A percentile compares a stretch with the other conserved stretches of the same genome.
phyloP scores from a whole-genome alignment of 306 rosid species.

The Inga laurina region DNA sequence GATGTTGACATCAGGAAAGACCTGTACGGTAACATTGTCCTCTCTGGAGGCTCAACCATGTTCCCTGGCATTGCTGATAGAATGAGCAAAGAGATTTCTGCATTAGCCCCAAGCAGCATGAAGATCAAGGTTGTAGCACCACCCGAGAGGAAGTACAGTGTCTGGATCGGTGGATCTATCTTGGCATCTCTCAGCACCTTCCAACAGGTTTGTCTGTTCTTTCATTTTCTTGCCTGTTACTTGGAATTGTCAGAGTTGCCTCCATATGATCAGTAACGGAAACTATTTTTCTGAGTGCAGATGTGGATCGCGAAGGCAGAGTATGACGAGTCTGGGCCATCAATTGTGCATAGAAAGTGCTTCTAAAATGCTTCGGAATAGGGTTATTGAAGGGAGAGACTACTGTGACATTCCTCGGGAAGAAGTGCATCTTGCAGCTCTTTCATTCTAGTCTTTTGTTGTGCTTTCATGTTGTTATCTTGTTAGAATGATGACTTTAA shows the following conservation, averaged over 20 bases:
- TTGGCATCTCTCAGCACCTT: conserved; percentile 99
- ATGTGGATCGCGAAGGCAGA: conserved; percentile 99
- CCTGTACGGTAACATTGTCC: conserved; percentile 94
- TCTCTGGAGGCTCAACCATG: conserved; percentile 99
- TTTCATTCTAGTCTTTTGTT: conserved; percentile 53
- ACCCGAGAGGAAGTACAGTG: conserved; percentile 99
- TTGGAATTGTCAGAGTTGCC: neutral
- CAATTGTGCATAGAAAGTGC: conserved; percentile 98
- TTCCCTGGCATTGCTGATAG: conserved; percentile 96
- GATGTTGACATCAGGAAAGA: conserved; percentile 99
- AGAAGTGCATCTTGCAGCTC: conserved; percentile 42
- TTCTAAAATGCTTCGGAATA: conserved; percentile 55
- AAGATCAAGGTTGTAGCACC: conserved; percentile 99
- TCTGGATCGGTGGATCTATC: conserved; percentile 99
- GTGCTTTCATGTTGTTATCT: conserved; percentile 42
- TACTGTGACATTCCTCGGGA: conserved; percentile 36
- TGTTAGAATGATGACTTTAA: conserved; percentile 56
- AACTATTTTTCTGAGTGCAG: conserved; percentile 47
- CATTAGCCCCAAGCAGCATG: conserved; percentile 99
- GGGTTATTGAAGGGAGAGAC: conserved; percentile 46
- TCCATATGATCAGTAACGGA: conserved; percentile 18
- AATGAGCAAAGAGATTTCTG: conserved; percentile 98
- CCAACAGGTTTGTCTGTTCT: conserved; percentile 79
- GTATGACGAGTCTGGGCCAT: conserved; percentile 97
- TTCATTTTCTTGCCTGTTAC: neutral